phyloP scores from a whole-genome alignment of 1,284 basidiomycete genomes.

The Ustilago trichophora region DNA sequence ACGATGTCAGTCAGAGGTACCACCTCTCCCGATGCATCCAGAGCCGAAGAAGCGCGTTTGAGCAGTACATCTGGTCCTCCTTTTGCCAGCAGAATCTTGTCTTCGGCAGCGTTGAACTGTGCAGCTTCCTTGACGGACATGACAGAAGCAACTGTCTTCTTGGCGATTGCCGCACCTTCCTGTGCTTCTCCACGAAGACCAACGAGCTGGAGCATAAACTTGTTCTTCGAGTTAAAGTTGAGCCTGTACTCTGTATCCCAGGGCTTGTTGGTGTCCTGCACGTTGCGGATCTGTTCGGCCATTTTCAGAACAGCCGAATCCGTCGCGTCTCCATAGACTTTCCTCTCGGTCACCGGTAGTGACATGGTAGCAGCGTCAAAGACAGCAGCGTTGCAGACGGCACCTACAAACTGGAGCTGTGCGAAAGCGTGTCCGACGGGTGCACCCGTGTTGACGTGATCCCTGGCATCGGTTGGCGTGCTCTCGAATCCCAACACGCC shows the following conservation, averaged over 20 bases:
- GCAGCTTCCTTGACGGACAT: slow-evolving; percentile 65
- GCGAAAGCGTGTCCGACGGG: slow-evolving; percentile 35
- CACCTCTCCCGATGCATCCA: slow-evolving; percentile 59
- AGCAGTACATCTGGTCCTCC: slow-evolving; percentile 65
- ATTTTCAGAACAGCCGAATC: slow-evolving; percentile 75
- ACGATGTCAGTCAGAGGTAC: slow-evolving; percentile 18
- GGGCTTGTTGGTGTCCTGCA: slow-evolving; percentile 57
- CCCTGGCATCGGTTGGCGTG: slow-evolving; percentile 25
- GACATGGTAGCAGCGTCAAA: slow-evolving; percentile 68
- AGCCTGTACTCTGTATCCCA: slow-evolving; percentile 67
- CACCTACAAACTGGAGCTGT: slow-evolving; percentile 68
- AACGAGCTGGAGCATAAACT: slow-evolving; percentile 72
- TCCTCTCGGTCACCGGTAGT: slow-evolving; percentile 45
- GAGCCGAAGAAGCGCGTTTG: slow-evolving; percentile 60
- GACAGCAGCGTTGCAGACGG: slow-evolving; percentile 74
- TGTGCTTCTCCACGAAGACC: slow-evolving; percentile 2
- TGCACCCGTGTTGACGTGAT: slow-evolving; percentile 37
- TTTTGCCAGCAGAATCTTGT: slow-evolving; percentile 39
- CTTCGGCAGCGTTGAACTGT: slow-evolving; percentile 48
- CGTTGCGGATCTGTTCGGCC: slow-evolving; percentile 69
- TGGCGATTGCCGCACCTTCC: neutral
- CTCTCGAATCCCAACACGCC: slow-evolving; percentile 63
- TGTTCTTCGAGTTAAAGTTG: slow-evolving; percentile 75
- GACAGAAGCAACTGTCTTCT: slow-evolving; percentile 1
- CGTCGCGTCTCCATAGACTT: slow-evolving; percentile 74